Evolutionary conservation across 2,329 filamentous ascomycete species (phyloP).

Genomic region (Iodosphaeria phyllophila): DNA sequence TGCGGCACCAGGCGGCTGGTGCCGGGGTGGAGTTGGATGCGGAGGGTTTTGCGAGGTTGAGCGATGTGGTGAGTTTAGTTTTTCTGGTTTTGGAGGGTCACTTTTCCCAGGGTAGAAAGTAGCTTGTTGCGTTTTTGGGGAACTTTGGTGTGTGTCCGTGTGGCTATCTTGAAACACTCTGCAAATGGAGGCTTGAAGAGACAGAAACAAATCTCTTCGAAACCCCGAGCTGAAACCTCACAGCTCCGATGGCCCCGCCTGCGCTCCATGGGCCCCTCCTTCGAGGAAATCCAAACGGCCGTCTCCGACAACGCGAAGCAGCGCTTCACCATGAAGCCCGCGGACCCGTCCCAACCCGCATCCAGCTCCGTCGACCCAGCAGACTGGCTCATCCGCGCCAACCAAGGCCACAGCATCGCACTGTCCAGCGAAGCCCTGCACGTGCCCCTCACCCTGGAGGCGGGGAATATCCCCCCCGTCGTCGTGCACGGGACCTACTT

Average conservation of each 20-base stretch:
- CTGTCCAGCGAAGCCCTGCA: slow-evolving; percentile 54
- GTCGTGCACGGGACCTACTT: slow-evolving; percentile 87
- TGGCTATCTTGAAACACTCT: no score
- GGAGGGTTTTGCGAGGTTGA: slow-evolving; percentile 39
- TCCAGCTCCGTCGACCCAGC: slow-evolving; percentile 25
- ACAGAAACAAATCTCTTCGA: no score
- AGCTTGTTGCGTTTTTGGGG: no score
- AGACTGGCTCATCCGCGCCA: slow-evolving; percentile 78
- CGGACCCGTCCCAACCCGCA: slow-evolving; percentile 10
- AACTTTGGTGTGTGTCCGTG: no score
- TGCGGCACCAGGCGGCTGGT: slow-evolving; percentile 36
- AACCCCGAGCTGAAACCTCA: slow-evolving; percentile 1
- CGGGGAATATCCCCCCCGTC: slow-evolving; percentile 37
- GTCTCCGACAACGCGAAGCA: slow-evolving; percentile 75
- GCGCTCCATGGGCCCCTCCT: slow-evolving; percentile 50
- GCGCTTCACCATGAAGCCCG: slow-evolving; percentile 62
- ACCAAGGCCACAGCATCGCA: slow-evolving; percentile 81
- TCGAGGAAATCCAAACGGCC: slow-evolving; percentile 51
- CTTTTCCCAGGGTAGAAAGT: no score
- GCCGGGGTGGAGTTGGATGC: slow-evolving; percentile 37
- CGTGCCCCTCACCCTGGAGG: slow-evolving; percentile 41
- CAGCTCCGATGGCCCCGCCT: slow-evolving; percentile 39
- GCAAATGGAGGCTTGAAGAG: no score
- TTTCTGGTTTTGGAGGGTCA: no score
- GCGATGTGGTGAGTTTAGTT: slow-evolving; percentile 40